Evolutionary conservation across 805 yeast genomes (phyloP), one percentile per base, ranked within the genome.

Genomic region (Blastobotrys attinorum): DNA sequence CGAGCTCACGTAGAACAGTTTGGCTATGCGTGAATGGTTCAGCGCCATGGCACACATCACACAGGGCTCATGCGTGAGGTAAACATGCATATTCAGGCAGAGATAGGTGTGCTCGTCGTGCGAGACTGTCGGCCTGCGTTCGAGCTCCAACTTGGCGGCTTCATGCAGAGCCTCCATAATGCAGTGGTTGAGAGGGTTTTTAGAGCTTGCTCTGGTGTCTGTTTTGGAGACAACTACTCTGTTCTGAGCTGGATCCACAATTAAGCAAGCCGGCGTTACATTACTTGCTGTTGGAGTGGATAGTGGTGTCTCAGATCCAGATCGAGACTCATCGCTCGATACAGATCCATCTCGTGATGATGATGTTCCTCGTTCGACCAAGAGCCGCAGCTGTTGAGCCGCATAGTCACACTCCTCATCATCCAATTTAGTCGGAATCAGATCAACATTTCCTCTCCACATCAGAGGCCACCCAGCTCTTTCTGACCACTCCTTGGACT

Each of bases 11-110:
- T 79, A 90, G 1, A 84, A 65, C 27, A 90, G 64, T 42, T 87
- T 69, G 13, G 77, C 72, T 0, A 92, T 73, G 39, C 98, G 69
- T 1, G 97, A 90, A 59, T 92, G 98, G 8, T 89, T 80, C 33
- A 92, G 67, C 0, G 97, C 97, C 98, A 92, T 92, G 4, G 85
- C 66, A 57, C 98, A 92, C 97, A 90, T 92, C 0, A 86, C 76
- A 56, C 98, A 92, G 0, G 98, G 98, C 61, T 92, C 98, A 59
- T 88, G 95, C 0, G 96, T 83, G 1, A 94, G 83, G 57, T 83
- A 87, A 0, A 92, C 87, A 48, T 84, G 79, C 51, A 78, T 72
- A 43, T 80, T 75, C 29, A 81, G 73, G 58, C 97, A 89, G 2
- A 92, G 69, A 57, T 92, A 92, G 23, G 55, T 57, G 20, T 47